These are phyloP conservation scores for Beauveria caledonica DNA, from an alignment of 2,329 filamentous ascomycete genomes.

Conservation along the genomic window DNA sequence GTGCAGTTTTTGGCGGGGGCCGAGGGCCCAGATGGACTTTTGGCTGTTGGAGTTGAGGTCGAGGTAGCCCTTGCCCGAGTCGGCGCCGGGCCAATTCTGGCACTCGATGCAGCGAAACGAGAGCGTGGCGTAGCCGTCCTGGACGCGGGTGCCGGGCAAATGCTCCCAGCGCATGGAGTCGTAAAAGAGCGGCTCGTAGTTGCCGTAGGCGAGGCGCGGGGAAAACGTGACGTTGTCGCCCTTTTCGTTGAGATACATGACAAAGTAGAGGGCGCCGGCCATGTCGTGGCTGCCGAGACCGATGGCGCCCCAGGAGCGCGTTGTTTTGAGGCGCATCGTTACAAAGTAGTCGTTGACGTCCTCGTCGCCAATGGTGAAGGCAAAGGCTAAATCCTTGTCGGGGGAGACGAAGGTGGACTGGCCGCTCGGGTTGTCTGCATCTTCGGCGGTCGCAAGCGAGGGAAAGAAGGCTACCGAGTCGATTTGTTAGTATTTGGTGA, in stretches of 20 bases:
- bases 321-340: slow-evolving; percentile 39
- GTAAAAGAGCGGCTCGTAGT: slow-evolving; percentile 44
- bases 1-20: slow-evolving; percentile 35
- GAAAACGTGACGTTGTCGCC: slow-evolving; percentile 47
- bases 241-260: slow-evolving; percentile 42
- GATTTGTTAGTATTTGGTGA: not conserved
- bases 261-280: slow-evolving; percentile 43
- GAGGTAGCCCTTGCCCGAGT: slow-evolving; percentile 32
- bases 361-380: slow-evolving; percentile 40
- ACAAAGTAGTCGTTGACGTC: slow-evolving; percentile 43
- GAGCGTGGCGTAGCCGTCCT: slow-evolving; percentile 38
- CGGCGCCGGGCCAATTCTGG: slow-evolving; percentile 35
- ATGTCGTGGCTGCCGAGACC: slow-evolving; percentile 47
- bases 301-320: slow-evolving; percentile 44
- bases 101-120: slow-evolving; percentile 44
- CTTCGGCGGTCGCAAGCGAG: slow-evolving; percentile 19
- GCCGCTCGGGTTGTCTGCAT: slow-evolving; percentile 21
- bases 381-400: slow-evolving; percentile 38
- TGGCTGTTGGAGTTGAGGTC: slow-evolving; percentile 40
- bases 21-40: slow-evolving; percentile 48
- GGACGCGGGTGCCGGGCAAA: slow-evolving; percentile 39
- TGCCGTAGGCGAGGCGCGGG: slow-evolving; percentile 40
- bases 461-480: slow-evolving; percentile 13
- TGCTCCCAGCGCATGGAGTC: slow-evolving; percentile 34
- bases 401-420: slow-evolving; percentile 38